Conservation (phyloP, 805 yeast species). For the Yamadazyma kitorensis region DNA sequence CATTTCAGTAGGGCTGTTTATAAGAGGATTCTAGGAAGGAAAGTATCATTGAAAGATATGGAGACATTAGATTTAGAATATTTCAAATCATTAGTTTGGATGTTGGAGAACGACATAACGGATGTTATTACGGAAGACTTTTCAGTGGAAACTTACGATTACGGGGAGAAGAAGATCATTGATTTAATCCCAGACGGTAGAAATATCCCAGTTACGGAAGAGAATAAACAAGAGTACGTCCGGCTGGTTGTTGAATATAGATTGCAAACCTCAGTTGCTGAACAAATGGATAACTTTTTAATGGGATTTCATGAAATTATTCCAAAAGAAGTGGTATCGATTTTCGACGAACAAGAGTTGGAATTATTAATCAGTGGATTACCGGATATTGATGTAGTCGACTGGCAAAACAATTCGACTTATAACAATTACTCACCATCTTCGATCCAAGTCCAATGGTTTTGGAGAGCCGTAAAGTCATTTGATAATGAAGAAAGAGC, state of each 20-base stretch:
- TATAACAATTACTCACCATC: constrained; percentile 80
- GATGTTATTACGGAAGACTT: constrained; percentile 94
- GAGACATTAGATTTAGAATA: constrained; percentile 91
- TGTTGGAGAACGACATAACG: constrained; percentile 94
- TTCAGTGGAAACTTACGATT: constrained; percentile 89
- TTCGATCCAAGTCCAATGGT: constrained; percentile 89
- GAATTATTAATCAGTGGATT: constrained; percentile 90
- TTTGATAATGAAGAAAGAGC: constrained; percentile 95
- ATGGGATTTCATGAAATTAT: constrained; percentile 89
- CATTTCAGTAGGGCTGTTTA: constrained; percentile 95
- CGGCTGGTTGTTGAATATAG: constrained; percentile 82
- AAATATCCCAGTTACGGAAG: constrained; percentile 82
- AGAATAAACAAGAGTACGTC: constrained; percentile 88
- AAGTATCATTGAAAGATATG: constrained; percentile 88
- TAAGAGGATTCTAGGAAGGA: constrained; percentile 74
- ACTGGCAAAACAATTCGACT: constrained; percentile 85
- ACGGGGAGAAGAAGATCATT: constrained; percentile 81
- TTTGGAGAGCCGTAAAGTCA: constrained; percentile 96
- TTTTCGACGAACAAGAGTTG: constrained; percentile 93
- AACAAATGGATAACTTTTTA: constrained; percentile 82
- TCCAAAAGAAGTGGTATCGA: constrained; percentile 75
- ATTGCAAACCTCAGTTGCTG: constrained; percentile 75
- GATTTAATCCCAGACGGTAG: constrained; percentile 84
- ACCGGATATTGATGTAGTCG: constrained; percentile 94
- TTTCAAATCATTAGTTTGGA: constrained; percentile 91